Evolutionary conservation across 257 asterid species (phyloP).

Genomic region (Nemophila menziesii): DNA sequence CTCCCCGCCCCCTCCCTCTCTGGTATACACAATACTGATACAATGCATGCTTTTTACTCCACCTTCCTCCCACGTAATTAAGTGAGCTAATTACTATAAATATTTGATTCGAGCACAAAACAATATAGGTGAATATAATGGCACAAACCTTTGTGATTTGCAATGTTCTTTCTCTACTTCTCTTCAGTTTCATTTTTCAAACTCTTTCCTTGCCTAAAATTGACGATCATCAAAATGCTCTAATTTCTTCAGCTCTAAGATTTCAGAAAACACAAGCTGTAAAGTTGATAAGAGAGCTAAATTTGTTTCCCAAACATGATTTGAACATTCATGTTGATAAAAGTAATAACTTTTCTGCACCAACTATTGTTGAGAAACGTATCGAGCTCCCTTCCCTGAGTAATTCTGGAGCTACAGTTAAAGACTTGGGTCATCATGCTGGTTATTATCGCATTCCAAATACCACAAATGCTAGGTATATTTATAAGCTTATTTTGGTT

Average conservation of each 20-base stretch:
- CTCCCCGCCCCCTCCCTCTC: not conserved
- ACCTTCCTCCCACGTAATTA: constrained; percentile 8
- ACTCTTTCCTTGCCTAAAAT: constrained; percentile 11
- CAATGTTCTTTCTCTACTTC: constrained; percentile 5
- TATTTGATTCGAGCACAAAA: not conserved
- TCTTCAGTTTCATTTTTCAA: constrained; percentile 4
- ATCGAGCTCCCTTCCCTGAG: constrained; percentile 12
- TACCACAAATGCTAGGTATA: constrained; percentile 28
- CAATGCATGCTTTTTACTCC: constrained; percentile 14
- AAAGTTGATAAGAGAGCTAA: constrained; percentile 25
- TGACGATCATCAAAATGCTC: constrained; percentile 5
- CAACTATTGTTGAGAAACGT: constrained; percentile 19
- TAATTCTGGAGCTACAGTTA: constrained; percentile 20
- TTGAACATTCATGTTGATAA: constrained; percentile 11
- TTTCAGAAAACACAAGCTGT: constrained; percentile 20
- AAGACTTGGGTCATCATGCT: constrained; percentile 30
- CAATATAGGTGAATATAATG: not conserved
- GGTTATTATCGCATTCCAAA: constrained; percentile 32
- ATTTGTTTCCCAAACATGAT: constrained; percentile 28
- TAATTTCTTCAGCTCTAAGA: constrained; percentile 9
- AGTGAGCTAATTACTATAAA: not conserved
- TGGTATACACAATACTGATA: constrained; percentile 1
- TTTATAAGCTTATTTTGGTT: too few species aligned
- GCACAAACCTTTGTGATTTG: constrained; percentile 4
- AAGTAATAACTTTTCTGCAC: not conserved